phyloP scores from a whole-genome alignment of 805 yeast genomes.

The Lipomyces yamanashiensis region DNA sequence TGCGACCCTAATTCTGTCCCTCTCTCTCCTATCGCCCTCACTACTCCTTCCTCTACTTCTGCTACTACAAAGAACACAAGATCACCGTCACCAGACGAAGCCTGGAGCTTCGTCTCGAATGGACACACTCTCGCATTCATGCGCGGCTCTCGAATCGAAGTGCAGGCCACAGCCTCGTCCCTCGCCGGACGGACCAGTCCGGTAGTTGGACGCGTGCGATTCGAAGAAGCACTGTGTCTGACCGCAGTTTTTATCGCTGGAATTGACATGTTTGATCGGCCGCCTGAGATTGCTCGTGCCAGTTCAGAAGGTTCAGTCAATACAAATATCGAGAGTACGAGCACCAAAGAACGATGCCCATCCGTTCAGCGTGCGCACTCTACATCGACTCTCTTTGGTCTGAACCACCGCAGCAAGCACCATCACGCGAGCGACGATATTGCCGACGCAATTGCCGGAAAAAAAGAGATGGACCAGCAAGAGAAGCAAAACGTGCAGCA shows the following conservation, averaged over 20 bases:
- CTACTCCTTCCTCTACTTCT: not conserved
- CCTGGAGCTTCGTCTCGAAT: slow-evolving; percentile 2
- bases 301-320: not conserved
- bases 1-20: not conserved
- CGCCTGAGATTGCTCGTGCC: slow-evolving; percentile 10
- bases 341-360: not conserved
- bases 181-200: slow-evolving; percentile 1
- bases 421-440: not conserved
- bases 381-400: slow-evolving; percentile 3
- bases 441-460: not conserved
- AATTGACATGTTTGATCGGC: slow-evolving; percentile 11
- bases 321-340: not conserved
- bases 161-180: not conserved
- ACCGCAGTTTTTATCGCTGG: slow-evolving; percentile 23
- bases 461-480: not conserved
- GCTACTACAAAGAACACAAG: not conserved
- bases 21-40: no score
- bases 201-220: slow-evolving; percentile 21
- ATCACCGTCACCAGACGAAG: not conserved
- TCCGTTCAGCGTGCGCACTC: slow-evolving; percentile 6
- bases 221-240: slow-evolving; percentile 29
- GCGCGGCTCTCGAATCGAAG: slow-evolving; percentile 1
- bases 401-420: not conserved
- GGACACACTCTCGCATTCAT: slow-evolving; percentile 14
- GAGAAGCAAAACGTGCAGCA: not conserved